These are phyloP conservation scores for Boletus reticulatus DNA, from an alignment of 768 basidiomycete genomes.

Conservation along the genomic window DNA sequence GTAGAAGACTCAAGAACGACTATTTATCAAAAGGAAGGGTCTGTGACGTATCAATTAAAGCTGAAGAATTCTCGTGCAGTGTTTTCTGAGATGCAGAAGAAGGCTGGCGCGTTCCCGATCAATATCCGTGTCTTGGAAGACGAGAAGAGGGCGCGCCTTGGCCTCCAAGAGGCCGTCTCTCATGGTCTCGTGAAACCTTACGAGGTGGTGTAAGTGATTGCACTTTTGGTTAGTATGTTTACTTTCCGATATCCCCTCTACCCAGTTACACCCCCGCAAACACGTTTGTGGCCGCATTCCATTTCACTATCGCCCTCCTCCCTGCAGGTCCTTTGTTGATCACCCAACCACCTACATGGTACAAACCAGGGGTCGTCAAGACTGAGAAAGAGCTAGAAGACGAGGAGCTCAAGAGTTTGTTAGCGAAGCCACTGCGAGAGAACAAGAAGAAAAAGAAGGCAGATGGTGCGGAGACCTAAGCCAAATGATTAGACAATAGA, in stretches of 20 bases:
- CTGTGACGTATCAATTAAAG: constrained; percentile 92
- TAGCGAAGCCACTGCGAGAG: constrained; percentile 80
- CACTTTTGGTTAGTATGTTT: neutral
- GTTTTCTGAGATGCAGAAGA: constrained; percentile 97
- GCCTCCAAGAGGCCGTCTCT: constrained; percentile 93
- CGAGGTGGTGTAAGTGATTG: constrained; percentile 76
- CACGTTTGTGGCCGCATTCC: constrained; percentile 92
- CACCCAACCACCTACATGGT: constrained; percentile 89
- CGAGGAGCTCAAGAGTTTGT: constrained; percentile 75
- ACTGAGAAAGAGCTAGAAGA: constrained; percentile 88
- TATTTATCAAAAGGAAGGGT: constrained; percentile 86
- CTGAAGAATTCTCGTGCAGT: constrained; percentile 97
- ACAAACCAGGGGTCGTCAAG: constrained; percentile 88
- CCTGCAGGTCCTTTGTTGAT: constrained; percentile 86
- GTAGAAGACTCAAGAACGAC: constrained; percentile 87
- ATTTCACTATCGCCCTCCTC: constrained; percentile 93
- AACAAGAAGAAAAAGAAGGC: constrained; percentile 91
- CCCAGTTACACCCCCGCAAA: constrained; percentile 73
- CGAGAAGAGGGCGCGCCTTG: constrained; percentile 94
- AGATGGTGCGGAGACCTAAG: constrained; percentile 43
- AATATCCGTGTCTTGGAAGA: constrained; percentile 93
- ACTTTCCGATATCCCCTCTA: neutral
- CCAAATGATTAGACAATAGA: constrained; percentile 24
- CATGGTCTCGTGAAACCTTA: constrained; percentile 93
- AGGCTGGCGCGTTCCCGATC: constrained; percentile 97